Evolutionary conservation across 768 basidiomycete species (phyloP).

Genomic region (Lentinus tigrinus): DNA sequence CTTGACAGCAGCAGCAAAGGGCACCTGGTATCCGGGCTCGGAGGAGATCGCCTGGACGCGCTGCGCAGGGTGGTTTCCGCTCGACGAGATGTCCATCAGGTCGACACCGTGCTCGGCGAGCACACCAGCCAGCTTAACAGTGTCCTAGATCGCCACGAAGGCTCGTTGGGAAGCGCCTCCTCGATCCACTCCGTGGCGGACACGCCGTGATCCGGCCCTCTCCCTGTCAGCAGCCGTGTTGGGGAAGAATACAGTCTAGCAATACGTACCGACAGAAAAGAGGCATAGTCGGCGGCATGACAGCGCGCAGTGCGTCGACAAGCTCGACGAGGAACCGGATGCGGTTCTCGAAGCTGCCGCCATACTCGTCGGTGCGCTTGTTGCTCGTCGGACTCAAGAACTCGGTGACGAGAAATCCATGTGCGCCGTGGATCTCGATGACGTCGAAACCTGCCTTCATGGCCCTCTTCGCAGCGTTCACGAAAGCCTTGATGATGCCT

Average conservation of each 20-base stretch:
- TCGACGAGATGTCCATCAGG: constrained; percentile 69
- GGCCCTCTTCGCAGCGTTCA: constrained; percentile 41
- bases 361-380: constrained; percentile 46
- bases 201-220: no score
- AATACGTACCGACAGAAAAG: constrained; percentile 75
- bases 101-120: constrained; percentile 59
- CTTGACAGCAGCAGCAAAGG: constrained; percentile 31
- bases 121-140: not conserved
- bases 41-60: constrained; percentile 33
- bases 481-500: constrained; percentile 28
- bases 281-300: constrained; percentile 60
- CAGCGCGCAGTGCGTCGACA: constrained; percentile 58
- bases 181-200: not conserved
- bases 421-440: constrained; percentile 23
- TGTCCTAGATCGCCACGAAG: no score
- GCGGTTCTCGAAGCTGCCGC: constrained; percentile 49
- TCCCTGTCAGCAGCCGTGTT: no score
- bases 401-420: constrained; percentile 22
- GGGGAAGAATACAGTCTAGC: no score
- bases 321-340: constrained; percentile 59
- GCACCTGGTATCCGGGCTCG: constrained; percentile 17
- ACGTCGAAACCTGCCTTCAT: constrained; percentile 48
- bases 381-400: constrained; percentile 41
- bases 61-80: constrained; percentile 53
- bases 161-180: no score